Evolutionary conservation across 306 rosid genomes (phyloP).

Genomic region (Lotus japonicus): DNA sequence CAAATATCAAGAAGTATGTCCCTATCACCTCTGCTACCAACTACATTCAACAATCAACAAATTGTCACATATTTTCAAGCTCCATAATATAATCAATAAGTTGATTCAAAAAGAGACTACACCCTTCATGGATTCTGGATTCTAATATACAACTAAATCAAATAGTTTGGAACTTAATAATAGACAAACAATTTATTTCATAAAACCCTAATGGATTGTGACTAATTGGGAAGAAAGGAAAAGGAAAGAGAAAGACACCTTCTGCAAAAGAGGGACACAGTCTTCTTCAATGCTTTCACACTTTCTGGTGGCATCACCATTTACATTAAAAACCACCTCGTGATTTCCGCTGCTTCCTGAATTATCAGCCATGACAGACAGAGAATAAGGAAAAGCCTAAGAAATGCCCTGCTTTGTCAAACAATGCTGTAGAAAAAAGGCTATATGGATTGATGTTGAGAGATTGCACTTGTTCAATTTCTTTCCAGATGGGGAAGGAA

Average conservation of each 20-base stretch:
- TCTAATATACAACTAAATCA: neutral
- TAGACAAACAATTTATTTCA: neutral
- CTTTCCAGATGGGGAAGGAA: too few relatives aligned
- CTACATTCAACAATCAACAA: conserved; percentile 27
- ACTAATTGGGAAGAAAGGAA: neutral
- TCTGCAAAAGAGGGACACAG: conserved; percentile 50
- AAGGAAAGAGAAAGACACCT: conserved; percentile 30
- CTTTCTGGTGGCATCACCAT: conserved; percentile 20
- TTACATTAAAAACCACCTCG: conserved; percentile 30
- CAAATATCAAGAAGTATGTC: conserved; percentile 71
- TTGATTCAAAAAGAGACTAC: neutral
- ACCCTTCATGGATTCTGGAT: neutral
- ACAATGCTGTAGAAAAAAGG: too few relatives aligned
- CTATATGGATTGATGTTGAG: too few relatives aligned
- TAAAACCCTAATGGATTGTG: neutral
- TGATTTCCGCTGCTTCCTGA: conserved; percentile 39
- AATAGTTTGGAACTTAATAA: neutral
- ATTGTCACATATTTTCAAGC: neutral
- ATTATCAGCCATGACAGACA: conserved; percentile 45
- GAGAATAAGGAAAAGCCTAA: neutral
- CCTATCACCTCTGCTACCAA: conserved; percentile 72
- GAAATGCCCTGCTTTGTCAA: too few relatives aligned
- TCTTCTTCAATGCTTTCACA: neutral
- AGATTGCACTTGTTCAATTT: too few relatives aligned
- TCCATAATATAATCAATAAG: too few relatives aligned